Evolutionary conservation across 257 asterid genomes (phyloP).

Genomic region (Plantago elongata): DNA sequence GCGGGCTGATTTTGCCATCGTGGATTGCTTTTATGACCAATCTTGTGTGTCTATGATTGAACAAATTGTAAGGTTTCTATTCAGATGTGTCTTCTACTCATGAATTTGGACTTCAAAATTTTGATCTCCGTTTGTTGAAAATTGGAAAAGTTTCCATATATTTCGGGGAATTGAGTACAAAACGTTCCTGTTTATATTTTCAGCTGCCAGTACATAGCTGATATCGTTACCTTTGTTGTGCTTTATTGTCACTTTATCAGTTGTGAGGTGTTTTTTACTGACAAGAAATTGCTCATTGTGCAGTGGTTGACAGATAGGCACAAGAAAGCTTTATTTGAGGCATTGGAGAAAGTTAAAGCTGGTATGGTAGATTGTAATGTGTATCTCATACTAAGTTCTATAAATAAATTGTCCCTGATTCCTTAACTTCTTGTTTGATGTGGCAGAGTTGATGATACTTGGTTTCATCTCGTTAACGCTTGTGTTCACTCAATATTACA

Average conservation of each 20-base stretch:
- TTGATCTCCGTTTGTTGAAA: too few relatives aligned
- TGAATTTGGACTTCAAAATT: too few relatives aligned
- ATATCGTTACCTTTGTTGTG: too few relatives aligned
- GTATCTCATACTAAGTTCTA: neutral
- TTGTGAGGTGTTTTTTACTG: too few relatives aligned
- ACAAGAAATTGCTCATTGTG: slow-evolving; percentile 10
- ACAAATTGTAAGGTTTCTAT: too few relatives aligned
- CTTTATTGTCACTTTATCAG: too few relatives aligned
- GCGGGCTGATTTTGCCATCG: too few relatives aligned
- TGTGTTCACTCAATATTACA: slow-evolving; percentile 84
- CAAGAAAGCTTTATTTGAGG: slow-evolving; percentile 84
- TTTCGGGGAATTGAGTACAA: too few relatives aligned
- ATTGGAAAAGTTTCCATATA: too few relatives aligned
- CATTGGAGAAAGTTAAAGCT: slow-evolving; percentile 84
- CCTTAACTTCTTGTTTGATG: slow-evolving; percentile 19
- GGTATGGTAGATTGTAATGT: slow-evolving; percentile 32
- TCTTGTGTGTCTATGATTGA: too few relatives aligned
- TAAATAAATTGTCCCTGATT: neutral
- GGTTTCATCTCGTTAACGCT: slow-evolving; percentile 85
- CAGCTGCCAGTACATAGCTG: neutral
- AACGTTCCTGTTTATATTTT: neutral
- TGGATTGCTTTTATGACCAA: too few relatives aligned
- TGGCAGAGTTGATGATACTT: slow-evolving; percentile 92
- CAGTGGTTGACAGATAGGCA: slow-evolving; percentile 79
- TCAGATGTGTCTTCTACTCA: too few relatives aligned